phyloP scores from a whole-genome alignment of 208 protist genomes.

The Trypanosoma conorhini region DNA sequence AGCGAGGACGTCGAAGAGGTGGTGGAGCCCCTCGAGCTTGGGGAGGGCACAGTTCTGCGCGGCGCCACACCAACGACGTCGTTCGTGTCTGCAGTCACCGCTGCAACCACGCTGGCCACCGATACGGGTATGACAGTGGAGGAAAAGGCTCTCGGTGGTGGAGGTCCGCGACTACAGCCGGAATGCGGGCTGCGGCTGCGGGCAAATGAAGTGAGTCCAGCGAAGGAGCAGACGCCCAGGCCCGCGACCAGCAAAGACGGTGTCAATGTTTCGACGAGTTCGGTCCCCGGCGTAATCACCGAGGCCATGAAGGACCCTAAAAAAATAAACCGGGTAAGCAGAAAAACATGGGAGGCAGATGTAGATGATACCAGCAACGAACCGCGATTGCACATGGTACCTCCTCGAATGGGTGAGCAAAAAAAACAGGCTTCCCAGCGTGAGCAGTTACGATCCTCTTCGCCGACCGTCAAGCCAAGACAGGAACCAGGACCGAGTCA shows the following conservation, averaged over 20 bases:
- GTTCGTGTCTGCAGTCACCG: background rate
- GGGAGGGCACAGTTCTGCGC: background rate
- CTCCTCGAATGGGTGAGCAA: background rate
- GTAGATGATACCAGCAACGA: slow-evolving; percentile 10
- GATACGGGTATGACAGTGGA: background rate
- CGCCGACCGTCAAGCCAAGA: background rate
- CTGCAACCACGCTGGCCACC: background rate
- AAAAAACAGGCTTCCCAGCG: background rate
- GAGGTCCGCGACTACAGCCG: background rate
- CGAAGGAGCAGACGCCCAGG: background rate
- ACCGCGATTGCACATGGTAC: slow-evolving; percentile 2
- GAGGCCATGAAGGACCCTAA: background rate
- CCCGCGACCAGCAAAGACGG: background rate
- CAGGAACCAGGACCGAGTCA: background rate
- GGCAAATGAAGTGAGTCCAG: background rate
- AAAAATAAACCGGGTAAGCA: background rate
- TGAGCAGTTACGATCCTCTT: background rate
- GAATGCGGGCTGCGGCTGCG: background rate
- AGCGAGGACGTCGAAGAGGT: background rate
- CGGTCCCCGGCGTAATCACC: background rate
- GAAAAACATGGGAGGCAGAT: background rate
- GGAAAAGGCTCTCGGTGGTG: background rate
- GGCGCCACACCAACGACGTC: background rate
- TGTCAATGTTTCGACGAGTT: background rate
- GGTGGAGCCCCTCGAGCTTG: background rate